Percentiles rank a stretch among this genome's conserved stretches.
phyloP scores from a whole-genome alignment of 768 basidiomycete species.

The Boletus huronensis region DNA sequence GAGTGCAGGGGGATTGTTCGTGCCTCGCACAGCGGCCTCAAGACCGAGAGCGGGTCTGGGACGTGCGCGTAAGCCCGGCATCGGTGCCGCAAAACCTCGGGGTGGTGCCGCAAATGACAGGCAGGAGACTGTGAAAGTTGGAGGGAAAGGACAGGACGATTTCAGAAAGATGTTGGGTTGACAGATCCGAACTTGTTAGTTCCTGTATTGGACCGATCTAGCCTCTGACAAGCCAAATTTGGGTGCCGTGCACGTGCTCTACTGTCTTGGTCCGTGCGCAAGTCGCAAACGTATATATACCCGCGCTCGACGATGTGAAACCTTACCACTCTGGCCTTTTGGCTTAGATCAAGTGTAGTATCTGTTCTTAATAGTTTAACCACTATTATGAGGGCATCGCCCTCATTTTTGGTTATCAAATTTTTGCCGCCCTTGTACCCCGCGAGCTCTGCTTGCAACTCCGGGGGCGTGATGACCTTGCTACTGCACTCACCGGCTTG shows the following conservation, averaged over 20 bases:
- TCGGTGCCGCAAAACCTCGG: conserved; percentile 16
- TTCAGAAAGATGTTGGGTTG: conserved; percentile 74
- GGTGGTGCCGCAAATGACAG: conserved; percentile 8
- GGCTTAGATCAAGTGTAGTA: conserved; percentile 79
- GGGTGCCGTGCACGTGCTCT: neutral
- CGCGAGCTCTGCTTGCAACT: conserved; percentile 42
- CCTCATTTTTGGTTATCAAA: conserved; percentile 53
- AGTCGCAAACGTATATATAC: neutral
- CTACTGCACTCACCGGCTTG: conserved; percentile 43
- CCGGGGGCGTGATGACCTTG: conserved; percentile 37
- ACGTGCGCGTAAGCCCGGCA: conserved; percentile 42
- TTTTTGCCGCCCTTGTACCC: conserved; percentile 27
- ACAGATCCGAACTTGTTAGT: neutral
- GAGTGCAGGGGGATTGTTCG: no score
- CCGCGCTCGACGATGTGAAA: neutral
- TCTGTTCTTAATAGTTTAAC: conserved; percentile 65
- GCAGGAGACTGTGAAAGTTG: conserved; percentile 8
- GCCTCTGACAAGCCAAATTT: neutral
- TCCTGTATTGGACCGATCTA: neutral
- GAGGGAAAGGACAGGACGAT: conserved; percentile 60
- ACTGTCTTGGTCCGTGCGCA: conserved; percentile 10
- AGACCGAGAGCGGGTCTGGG: conserved; percentile 73
- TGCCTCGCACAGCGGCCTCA: conserved; percentile 62
- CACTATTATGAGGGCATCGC: conserved; percentile 58
- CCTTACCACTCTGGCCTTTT: conserved; percentile 45